Percentiles rank a stretch among this genome's conserved stretches.
Conservation (phyloP, 495 filamentous ascomycete species). For the Neurospora pannonica region DNA sequence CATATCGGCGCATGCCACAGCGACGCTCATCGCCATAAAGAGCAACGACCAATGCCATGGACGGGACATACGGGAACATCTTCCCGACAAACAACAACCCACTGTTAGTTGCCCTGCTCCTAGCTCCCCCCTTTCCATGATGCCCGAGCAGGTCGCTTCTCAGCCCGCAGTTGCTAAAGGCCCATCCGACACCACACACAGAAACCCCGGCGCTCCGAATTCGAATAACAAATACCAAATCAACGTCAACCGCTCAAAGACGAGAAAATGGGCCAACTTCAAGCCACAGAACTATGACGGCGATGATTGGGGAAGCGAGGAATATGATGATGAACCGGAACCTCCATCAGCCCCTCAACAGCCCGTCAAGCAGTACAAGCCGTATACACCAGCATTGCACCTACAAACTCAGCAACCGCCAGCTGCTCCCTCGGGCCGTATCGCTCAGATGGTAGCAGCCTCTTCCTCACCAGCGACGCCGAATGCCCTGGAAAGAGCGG, state of each 20-base stretch:
- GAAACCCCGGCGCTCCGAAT: conserved; percentile 20
- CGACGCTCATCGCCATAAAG: background rate
- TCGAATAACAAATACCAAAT: conserved; percentile 40
- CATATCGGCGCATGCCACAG: background rate
- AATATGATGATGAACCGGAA: conserved; percentile 53
- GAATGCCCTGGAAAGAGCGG: background rate
- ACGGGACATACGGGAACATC: conserved; percentile 26
- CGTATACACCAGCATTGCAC: conserved; percentile 10
- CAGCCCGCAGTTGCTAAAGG: background rate
- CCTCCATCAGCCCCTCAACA: conserved; percentile 32
- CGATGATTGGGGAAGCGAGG: conserved; percentile 86
- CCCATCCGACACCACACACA: conserved; percentile 5
- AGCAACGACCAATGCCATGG: conserved; percentile 13
- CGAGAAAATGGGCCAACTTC: conserved; percentile 90
- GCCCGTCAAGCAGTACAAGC: conserved; percentile 16
- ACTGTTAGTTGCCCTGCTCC: background rate
- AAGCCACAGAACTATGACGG: conserved; percentile 83
- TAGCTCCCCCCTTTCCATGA: conserved; percentile 1
- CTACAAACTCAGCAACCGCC: conserved; percentile 11
- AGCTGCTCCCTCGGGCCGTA: background rate
- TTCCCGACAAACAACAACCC: conserved; percentile 12
- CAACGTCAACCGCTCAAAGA: conserved; percentile 85
- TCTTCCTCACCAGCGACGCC: background rate
- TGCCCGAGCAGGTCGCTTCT: background rate
- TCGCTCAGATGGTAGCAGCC: background rate